Conservation (phyloP, 345 rosid genomes). For the Geranium rotundifolium region DNA sequence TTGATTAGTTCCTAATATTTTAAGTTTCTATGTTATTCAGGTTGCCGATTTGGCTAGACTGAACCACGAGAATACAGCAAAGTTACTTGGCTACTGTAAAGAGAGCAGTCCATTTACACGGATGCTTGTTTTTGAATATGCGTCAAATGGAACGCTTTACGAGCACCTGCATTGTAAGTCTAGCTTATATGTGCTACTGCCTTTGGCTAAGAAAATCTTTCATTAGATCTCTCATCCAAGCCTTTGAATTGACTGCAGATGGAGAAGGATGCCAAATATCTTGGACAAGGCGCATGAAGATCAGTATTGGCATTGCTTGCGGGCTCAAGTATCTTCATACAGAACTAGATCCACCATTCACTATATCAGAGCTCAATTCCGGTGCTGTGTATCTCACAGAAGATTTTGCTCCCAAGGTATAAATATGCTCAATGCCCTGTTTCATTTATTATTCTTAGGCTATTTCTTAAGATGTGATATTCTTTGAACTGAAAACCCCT, state of each 20-base stretch:
- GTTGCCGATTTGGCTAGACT: conserved; percentile 95
- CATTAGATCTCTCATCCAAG: conserved; percentile 8
- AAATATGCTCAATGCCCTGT: not conserved
- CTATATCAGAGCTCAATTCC: conserved; percentile 84
- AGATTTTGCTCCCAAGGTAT: conserved; percentile 91
- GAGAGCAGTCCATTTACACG: conserved; percentile 78
- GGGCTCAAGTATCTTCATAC: conserved; percentile 89
- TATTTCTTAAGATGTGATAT: too few relatives aligned
- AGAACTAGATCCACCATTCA: conserved; percentile 82
- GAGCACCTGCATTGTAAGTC: conserved; percentile 94
- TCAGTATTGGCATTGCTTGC: conserved; percentile 62
- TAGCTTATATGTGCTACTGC: conserved; percentile 5
- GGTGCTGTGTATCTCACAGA: conserved; percentile 89
- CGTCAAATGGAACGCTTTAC: conserved; percentile 87
- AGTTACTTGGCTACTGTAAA: conserved; percentile 77
- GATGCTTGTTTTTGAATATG: conserved; percentile 91
- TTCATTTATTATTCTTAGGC: not conserved
- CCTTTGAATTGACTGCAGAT: conserved; percentile 33
- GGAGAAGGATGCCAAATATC: conserved; percentile 85
- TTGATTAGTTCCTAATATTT: conserved; percentile 9
- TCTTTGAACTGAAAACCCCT: too few relatives aligned
- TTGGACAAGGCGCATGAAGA: conserved; percentile 89
- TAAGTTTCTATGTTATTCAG: conserved; percentile 30
- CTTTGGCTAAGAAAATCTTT: conserved; percentile 1
- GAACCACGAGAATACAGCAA: conserved; percentile 66